Conservation (phyloP, 306 rosid species). For the Arachis stenosperma region DNA sequence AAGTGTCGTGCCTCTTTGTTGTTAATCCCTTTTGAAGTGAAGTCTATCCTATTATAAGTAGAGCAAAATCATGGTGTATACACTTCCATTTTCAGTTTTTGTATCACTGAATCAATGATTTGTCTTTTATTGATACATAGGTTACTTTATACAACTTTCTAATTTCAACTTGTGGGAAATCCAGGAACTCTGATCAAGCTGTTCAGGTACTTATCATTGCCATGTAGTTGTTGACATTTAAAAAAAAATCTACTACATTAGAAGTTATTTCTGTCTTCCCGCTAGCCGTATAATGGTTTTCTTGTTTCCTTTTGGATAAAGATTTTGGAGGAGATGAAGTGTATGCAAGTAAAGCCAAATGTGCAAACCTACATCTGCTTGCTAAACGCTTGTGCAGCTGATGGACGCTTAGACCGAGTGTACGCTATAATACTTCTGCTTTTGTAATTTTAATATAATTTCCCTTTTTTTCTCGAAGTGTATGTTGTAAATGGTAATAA, state of each 20-base stretch:
- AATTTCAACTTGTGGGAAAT: conserved; percentile 85
- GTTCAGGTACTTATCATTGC: conserved; percentile 57
- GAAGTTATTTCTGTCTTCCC: conserved; percentile 11
- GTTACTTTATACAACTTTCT: conserved; percentile 75
- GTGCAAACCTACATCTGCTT: conserved; percentile 82
- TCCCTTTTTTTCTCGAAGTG: conserved; percentile 57
- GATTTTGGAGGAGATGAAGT: conserved; percentile 94
- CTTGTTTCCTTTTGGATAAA: conserved; percentile 40
- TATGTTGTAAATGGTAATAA: conserved; percentile 42
- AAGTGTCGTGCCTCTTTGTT: background rate
- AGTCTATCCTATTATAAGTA: conserved; percentile 4
- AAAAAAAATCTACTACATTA: conserved; percentile 1
- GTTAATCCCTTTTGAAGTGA: conserved; percentile 20
- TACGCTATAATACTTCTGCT: conserved; percentile 49
- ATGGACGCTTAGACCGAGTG: conserved; percentile 85
- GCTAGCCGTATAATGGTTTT: conserved; percentile 18
- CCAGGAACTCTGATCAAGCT: conserved; percentile 79
- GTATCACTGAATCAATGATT: conserved; percentile 24
- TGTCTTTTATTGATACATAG: conserved; percentile 48
- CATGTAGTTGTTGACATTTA: background rate
- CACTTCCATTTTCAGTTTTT: conserved; percentile 14
- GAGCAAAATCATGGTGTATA: conserved; percentile 22
- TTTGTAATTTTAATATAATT: background rate
- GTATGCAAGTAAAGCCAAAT: conserved; percentile 74
- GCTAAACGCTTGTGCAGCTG: conserved; percentile 87